Evolutionary conservation across 2,329 filamentous ascomycete species (phyloP), one percentile per base, ranked within the genome.

Genomic region (Aspergillus niger): DNA sequence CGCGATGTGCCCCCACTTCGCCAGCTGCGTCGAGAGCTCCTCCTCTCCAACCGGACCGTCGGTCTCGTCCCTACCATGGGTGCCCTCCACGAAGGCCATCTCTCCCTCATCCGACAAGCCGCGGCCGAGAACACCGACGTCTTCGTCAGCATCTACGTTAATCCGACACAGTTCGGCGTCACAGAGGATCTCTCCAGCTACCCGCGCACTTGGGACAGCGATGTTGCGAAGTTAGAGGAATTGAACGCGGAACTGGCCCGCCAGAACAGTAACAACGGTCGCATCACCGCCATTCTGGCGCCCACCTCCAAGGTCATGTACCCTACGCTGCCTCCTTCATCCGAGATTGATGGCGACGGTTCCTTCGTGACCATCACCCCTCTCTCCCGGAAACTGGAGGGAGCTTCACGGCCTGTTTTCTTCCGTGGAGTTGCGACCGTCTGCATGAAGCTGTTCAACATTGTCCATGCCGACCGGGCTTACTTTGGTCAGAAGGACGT

Each of bases 401-500:
- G 95, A 15, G 85, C 85, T 4, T 92, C 89, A 49, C 83, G 95
- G 15, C 95, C 95, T 2, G 96, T 96, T 47, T 99, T 99, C 77
- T 99, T 99, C 79, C 85, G 95, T 52, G 95, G 95, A 41, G 95
- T 99, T 36, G 93, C 95, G 20, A 99, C 95, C 1, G 90, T 99
- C 2, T 97, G 93, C 80, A 95, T 94, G 86, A 99, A 96, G 78
- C 79, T 96, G 13, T 94, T 96, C 79, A 93, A 93, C 71, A 91
- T 92, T 57, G 88, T 91, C 49, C 83, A 86, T 65, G 89, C 91
- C 3, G 89, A 93, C 59, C 85, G 85, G 48, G 91, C 92, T 5
- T 95, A 97, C 79, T 97, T 99, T 80, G 95, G 95, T 3, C 95
- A 98, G 77, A 99, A 99, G 79, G 95, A 99, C 75, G 87, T 97